Percentiles rank a stretch among this genome's conserved stretches.
These are phyloP conservation scores for Ochromonas danica DNA, from an alignment of 108 stramenopile species.

Conservation along the genomic window DNA sequence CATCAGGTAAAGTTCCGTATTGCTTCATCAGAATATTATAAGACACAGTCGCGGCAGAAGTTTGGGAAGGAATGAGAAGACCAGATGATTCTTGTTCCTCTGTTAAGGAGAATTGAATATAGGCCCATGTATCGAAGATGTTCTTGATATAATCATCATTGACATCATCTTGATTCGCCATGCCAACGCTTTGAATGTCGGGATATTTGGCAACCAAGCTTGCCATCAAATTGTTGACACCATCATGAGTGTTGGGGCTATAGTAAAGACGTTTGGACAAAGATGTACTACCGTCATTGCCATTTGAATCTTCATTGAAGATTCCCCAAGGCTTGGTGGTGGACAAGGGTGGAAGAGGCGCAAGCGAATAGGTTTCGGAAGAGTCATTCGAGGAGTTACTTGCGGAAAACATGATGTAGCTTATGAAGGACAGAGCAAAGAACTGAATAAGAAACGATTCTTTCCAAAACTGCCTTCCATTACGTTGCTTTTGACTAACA, in stretches of 20 bases:
- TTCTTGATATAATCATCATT: not conserved
- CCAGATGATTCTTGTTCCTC: not conserved
- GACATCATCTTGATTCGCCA: not conserved
- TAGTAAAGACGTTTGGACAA: conserved; percentile 10
- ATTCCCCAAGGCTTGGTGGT: conserved; percentile 19
- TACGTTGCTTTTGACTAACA: not conserved
- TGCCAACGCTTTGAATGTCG: not conserved
- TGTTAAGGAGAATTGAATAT: not conserved
- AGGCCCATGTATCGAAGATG: conserved; percentile 31
- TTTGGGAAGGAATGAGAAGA: conserved; percentile 6
- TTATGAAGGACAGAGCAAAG: not conserved
- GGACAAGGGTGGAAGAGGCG: conserved; percentile 23
- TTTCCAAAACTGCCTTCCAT: not conserved
- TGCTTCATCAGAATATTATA: conserved; percentile 5
- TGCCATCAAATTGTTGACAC: not conserved
- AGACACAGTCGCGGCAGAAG: not conserved
- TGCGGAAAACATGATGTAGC: not conserved
- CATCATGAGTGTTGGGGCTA: conserved; percentile 18
- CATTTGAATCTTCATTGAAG: conserved; percentile 29
- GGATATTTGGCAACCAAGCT: not conserved
- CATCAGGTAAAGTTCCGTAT: not conserved
- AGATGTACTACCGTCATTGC: not conserved
- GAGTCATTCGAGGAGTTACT: too few relatives aligned
- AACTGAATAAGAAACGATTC: not conserved
- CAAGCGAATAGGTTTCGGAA: not conserved